These are phyloP conservation scores for Aspergillus sergii DNA, from an alignment of 2,329 filamentous ascomycete genomes.

Conservation along the genomic window DNA sequence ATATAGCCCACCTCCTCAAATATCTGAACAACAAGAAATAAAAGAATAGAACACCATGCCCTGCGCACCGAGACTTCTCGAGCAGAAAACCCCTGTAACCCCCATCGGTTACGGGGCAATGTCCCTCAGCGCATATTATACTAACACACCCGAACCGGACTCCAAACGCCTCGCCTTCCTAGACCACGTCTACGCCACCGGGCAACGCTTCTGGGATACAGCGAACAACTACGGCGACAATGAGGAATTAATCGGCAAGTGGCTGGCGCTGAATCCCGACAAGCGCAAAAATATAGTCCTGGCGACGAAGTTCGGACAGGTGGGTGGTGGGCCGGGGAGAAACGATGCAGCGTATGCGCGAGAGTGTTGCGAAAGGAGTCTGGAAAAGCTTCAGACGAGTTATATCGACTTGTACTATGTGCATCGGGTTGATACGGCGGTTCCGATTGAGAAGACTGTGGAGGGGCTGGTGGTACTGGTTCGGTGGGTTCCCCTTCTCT, in stretches of 20 bases:
- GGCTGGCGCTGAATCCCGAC: constrained; percentile 47
- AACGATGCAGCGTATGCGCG: constrained; percentile 42
- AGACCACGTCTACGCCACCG: constrained; percentile 49
- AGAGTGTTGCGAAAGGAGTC: constrained; percentile 43
- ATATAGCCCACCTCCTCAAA: too few species aligned
- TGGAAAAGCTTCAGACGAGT: constrained; percentile 45
- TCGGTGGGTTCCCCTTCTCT: neutral
- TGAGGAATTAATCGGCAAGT: constrained; percentile 53
- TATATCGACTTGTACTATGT: constrained; percentile 54
- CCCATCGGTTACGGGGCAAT: constrained; percentile 33
- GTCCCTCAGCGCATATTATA: constrained; percentile 31
- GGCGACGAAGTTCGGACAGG: constrained; percentile 53
- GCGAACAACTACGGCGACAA: constrained; percentile 47
- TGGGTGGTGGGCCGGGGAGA: constrained; percentile 21
- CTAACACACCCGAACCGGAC: constrained; percentile 33
- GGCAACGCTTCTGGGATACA: constrained; percentile 50
- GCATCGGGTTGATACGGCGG: constrained; percentile 46
- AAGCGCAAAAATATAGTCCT: constrained; percentile 55
- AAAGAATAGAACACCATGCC: neutral
- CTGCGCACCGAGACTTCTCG: neutral
- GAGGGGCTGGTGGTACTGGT: constrained; percentile 42
- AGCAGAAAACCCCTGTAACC: constrained; percentile 6
- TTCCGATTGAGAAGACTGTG: constrained; percentile 45
- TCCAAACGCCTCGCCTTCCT: constrained; percentile 49
- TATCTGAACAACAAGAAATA: neutral